phyloP scores from a whole-genome alignment of 352 stramenopile species.

The Phytophthora cactorum region DNA sequence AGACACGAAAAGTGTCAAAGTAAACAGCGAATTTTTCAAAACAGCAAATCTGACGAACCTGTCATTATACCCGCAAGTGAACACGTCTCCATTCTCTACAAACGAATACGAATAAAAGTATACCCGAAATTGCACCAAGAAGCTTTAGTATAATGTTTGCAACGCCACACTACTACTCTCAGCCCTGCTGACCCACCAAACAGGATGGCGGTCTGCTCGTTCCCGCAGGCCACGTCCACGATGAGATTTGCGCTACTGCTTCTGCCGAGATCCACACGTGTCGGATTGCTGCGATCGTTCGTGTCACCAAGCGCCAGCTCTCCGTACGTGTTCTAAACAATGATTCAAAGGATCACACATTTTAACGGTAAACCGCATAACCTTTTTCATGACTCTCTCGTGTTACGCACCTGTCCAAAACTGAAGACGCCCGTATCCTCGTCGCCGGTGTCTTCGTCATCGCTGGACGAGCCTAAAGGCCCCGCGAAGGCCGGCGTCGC shows the following conservation, averaged over 20 bases:
- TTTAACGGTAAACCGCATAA: too few relatives aligned
- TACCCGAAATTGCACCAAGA: neutral
- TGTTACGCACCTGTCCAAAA: slow-evolving; percentile 50
- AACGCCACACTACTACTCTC: neutral
- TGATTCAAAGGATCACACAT: neutral
- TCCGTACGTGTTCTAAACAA: slow-evolving; percentile 89
- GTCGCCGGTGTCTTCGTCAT: slow-evolving; percentile 15
- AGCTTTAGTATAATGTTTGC: neutral
- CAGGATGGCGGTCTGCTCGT: slow-evolving; percentile 92
- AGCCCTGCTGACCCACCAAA: slow-evolving; percentile 44
- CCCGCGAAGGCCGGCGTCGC: slow-evolving; percentile 23
- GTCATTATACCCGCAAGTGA: slow-evolving; percentile 93
- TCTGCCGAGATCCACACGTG: slow-evolving; percentile 38
- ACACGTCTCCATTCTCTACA: slow-evolving; percentile 79
- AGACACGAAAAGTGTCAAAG: neutral
- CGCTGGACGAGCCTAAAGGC: slow-evolving; percentile 12
- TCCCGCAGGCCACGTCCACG: slow-evolving; percentile 86
- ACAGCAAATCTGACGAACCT: slow-evolving; percentile 44
- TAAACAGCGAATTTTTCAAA: slow-evolving; percentile 7
- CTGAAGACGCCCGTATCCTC: slow-evolving; percentile 38
- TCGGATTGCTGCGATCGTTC: slow-evolving; percentile 64
- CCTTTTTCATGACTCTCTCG: neutral
- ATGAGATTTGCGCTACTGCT: slow-evolving; percentile 50
- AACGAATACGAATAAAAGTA: neutral
- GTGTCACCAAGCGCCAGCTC: slow-evolving; percentile 91